Conservation (phyloP, 139 green algal species). For the Closterium sp. region DNA sequence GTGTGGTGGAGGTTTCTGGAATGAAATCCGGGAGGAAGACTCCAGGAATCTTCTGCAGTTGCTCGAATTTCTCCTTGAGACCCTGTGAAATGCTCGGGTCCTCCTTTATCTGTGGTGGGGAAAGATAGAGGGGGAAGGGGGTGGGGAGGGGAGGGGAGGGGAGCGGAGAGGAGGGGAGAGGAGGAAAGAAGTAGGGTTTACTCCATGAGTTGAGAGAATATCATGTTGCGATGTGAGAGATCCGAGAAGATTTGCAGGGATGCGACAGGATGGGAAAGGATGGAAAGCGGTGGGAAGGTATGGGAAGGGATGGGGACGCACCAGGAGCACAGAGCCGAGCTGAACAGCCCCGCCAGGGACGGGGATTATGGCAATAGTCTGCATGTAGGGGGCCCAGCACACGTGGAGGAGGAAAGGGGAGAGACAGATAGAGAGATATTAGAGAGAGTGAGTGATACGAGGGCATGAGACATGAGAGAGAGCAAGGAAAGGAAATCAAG, state of each 20-base stretch:
- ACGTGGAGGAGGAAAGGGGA: neutral
- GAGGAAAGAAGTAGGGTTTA: neutral
- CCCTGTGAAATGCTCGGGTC: neutral
- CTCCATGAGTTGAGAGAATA: neutral
- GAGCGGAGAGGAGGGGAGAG: no score
- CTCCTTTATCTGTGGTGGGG: conserved; percentile 7
- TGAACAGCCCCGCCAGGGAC: conserved; percentile 22
- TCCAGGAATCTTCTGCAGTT: conserved; percentile 28
- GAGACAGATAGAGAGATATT: neutral
- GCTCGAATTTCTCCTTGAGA: neutral
- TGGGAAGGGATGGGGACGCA: no score
- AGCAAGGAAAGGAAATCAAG: neutral
- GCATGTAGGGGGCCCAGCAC: neutral
- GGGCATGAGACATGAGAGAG: neutral
- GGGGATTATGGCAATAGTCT: no score
- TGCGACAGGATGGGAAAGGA: no score
- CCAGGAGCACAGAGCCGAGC: conserved; percentile 15
- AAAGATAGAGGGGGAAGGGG: neutral
- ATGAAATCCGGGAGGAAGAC: conserved; percentile 36
- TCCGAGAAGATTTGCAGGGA: no score
- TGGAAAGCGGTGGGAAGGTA: no score
- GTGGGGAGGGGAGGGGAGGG: neutral
- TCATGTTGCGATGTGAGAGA: neutral
- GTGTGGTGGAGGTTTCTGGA: neutral
- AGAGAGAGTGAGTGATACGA: no score